phyloP scores from a whole-genome alignment of 441 rosid species.

The Kokia cookei region DNA sequence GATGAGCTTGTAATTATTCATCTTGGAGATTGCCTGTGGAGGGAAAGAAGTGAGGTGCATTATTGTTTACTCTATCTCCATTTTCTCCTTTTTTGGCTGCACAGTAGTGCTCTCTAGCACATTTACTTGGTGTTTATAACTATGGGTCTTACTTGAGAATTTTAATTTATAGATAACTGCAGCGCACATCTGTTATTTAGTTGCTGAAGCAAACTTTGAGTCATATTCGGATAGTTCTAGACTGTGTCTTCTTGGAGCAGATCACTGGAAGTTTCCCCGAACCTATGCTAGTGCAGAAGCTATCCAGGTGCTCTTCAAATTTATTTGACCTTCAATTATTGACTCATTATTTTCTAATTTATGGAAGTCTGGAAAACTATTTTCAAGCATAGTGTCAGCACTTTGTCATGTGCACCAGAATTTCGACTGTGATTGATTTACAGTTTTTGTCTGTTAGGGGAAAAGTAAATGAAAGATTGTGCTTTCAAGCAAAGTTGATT shows the following conservation, averaged over 20 bases:
- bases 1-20: constrained; percentile 95
- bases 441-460: not conserved
- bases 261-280: constrained; percentile 92
- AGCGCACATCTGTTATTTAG: constrained; percentile 93
- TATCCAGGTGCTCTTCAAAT: constrained; percentile 64
- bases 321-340: not conserved
- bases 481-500: not conserved
- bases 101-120: not conserved
- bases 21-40: constrained; percentile 98
- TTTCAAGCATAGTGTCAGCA: not conserved
- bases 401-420: constrained; percentile 1
- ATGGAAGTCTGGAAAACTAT: not conserved
- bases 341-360: not conserved
- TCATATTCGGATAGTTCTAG: constrained; percentile 88
- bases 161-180: constrained; percentile 60
- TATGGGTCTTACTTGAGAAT: not conserved
- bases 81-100: not conserved
- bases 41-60: constrained; percentile 89
- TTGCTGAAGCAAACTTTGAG: constrained; percentile 95
- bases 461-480: constrained; percentile 5
- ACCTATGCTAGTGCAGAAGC: constrained; percentile 89
- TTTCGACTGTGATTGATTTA: not conserved
- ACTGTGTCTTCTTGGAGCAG: constrained; percentile 93
- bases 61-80: constrained; percentile 1
- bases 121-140: not conserved